Evolutionary conservation across 371 early-diverging fungal species (phyloP), one percentile per base, ranked within the genome.

Genomic region (Coemansia sp.): DNA sequence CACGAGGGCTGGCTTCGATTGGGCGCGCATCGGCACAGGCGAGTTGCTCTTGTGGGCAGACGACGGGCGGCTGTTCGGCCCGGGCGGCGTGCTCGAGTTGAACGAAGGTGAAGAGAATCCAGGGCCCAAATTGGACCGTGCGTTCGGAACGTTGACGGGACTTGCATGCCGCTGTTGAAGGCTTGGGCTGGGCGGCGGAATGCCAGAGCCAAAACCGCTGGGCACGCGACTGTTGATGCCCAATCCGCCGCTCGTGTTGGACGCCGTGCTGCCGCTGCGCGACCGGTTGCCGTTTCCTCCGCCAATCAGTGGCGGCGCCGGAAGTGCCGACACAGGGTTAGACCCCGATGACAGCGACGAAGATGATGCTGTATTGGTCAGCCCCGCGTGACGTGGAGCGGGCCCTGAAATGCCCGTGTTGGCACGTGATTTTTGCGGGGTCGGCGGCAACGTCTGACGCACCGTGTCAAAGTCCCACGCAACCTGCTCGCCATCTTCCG

Each of bases 211-310:
- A 44, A 48, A 77, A 37, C 64, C 58, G 52, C 72, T 68, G 5
- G 67, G 62, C 16, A 67, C 65, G n/a, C 77, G 56, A 69, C 57
- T 62, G 18, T 57, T 71, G 44, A 48, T 60, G n/a, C 55, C 69
- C 16, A 67, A 59, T 28, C 63, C 37, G 11, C 65, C 65, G 57
- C 74, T 68, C 39, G 69, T 54, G 21, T 59, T 78, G 2, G 78
- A 78, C 21, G 78, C 78, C 0, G 78, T 78, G 74, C 78, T 78
- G 51, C 78, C 78, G 53, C 78, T 78, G 57, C 78, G 78, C 40
- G 78, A 78, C 16, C 78, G 78, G 18, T 62, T 64, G 8, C 68
- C 75, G 50, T 37, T 64, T 3, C 69, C 72, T 14, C 67, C 66
- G 37, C 69, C 62, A 42, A 78, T 78, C 20, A 62, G 69, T 7